Evolutionary conservation across 1,139 yeast species (phyloP), one percentile per base, ranked within the genome.

Genomic region (Petasospora rhodanensis): DNA sequence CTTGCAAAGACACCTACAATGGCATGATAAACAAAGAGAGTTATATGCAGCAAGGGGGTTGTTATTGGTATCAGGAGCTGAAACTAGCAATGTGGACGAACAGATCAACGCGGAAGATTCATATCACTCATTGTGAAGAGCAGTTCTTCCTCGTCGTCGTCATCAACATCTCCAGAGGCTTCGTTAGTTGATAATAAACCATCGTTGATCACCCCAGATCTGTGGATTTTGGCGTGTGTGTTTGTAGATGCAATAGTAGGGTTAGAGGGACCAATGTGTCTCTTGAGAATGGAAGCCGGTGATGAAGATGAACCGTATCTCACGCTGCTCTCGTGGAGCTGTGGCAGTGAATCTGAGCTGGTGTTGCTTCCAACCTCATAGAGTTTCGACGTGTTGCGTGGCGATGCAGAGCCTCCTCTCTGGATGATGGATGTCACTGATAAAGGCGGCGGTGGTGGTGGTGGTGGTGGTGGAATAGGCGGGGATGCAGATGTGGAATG

Each of bases 71-170:
- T n/a, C 35, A 7, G 31, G 29, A 3, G 5, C 29, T 5, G 6
- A 22, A 7, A 28, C 21, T 5, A 30, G 14, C 4, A 17, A 17
- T 8, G 24, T n/a, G n/a, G n/a, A n/a, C n/a, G n/a, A n/a, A n/a
- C n/a, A n/a, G n/a, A n/a, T n/a, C n/a, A n/a, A n/a, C n/a, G n/a
- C n/a, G 50, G 37, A 14, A 58, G 28, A 40, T 80, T 78, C 91
- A 83, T 83, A 52, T 85, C 95, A 54, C 95, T 85, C 94, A 86
- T 84, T 19, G 93, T 81, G 58, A 86, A 86, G 37, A 86, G 62
- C 49, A 86, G 62, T 41, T 84, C 95, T 43, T 84, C 95, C 42
- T 83, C 93, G 27, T 80, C 87, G 25, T 76, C 86, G 24, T 75
- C 80, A 22, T 72, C 76, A n/a, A 42, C 46, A 14, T 46, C 26